These are phyloP conservation scores for Chlorella vulgaris DNA, from an alignment of 139 green algal species.

Conservation along the genomic window DNA sequence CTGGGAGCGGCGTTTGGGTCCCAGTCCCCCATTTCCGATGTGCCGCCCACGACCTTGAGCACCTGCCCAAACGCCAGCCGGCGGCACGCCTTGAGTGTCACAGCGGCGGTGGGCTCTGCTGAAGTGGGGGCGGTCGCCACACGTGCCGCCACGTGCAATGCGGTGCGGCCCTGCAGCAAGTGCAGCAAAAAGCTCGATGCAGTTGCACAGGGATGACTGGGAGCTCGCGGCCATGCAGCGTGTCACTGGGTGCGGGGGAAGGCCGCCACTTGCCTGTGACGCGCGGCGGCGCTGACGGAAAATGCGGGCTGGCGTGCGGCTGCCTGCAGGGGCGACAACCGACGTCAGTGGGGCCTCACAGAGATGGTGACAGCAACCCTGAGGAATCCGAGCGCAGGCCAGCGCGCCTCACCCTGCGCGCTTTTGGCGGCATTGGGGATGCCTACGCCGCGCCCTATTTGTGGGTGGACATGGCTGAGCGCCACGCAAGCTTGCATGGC, in stretches of 20 bases:
- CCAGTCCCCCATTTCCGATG: constrained; percentile 2
- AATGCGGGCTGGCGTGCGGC: no score
- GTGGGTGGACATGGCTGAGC: background rate
- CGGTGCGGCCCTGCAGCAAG: background rate
- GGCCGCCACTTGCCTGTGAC: no score
- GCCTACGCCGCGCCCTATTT: background rate
- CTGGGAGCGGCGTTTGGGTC: background rate
- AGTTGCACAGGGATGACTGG: no score
- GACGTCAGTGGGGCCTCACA: no score
- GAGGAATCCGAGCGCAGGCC: no score
- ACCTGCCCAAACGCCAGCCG: constrained; percentile 18
- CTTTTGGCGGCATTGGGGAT: background rate
- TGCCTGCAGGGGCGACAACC: no score
- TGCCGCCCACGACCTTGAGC: constrained; percentile 9
- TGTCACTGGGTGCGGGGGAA: no score
- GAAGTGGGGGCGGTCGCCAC: background rate
- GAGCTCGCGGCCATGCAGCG: no score
- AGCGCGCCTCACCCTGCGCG: background rate
- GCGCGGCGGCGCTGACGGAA: no score
- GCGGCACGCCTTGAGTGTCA: constrained; percentile 3
- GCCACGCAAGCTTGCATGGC: background rate
- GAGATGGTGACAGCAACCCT: no score
- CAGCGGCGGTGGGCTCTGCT: background rate
- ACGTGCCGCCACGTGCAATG: background rate
- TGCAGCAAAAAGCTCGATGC: no score